These are phyloP conservation scores for Pinus albicaulis DNA, from an alignment of 75 land plant genomes.

Conservation along the genomic window DNA sequence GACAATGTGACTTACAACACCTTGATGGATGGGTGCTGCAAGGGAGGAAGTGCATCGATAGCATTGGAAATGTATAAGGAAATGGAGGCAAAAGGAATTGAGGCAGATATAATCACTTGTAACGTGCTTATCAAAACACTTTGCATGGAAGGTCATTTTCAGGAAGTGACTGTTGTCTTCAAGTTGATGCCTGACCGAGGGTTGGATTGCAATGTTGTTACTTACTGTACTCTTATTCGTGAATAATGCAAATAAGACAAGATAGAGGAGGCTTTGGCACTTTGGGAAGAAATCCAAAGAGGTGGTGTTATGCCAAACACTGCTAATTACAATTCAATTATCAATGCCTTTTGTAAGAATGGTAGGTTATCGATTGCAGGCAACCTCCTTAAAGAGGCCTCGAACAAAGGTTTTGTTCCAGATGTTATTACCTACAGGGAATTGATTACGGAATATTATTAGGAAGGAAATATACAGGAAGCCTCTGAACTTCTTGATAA, in stretches of 20 bases:
- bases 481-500: conserved; percentile 20
- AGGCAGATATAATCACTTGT: conserved; percentile 33
- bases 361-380: conserved; percentile 36
- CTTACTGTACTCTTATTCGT: conserved; percentile 46
- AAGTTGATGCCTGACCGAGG: conserved; percentile 33
- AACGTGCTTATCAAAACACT: conserved; percentile 51
- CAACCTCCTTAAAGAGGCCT: conserved; percentile 28
- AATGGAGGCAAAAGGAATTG: conserved; percentile 20
- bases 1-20: conserved; percentile 59
- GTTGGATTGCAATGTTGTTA: conserved; percentile 34
- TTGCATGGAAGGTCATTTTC: conserved; percentile 30
- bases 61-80: conserved; percentile 25
- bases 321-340: conserved; percentile 30
- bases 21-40: conserved; percentile 62
- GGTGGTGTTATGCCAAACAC: conserved; percentile 7
- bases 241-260: conserved; percentile 32
- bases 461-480: conserved; percentile 15
- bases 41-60: conserved; percentile 46
- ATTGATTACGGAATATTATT: conserved; percentile 14
- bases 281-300: conserved; percentile 35
- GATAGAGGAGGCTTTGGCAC: conserved; percentile 34
- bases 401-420: conserved; percentile 17
- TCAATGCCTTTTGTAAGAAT: conserved; percentile 26
- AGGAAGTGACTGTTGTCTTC: conserved; percentile 39
- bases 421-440: conserved; percentile 9